Base-by-base conservation (phyloP, 495 filamentous ascomycete species). In the Penicillium dipodomyicola region DNA sequence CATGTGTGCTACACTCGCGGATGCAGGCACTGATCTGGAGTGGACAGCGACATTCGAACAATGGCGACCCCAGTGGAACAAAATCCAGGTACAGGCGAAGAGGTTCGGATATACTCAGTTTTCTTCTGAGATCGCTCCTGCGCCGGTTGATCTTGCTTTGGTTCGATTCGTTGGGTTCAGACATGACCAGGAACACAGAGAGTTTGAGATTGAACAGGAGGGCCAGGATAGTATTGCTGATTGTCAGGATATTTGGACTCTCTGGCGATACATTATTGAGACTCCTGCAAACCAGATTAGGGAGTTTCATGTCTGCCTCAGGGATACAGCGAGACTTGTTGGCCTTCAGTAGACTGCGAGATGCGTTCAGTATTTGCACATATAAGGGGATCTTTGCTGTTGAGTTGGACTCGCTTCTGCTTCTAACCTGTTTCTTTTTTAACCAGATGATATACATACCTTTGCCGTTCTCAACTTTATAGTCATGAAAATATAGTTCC, bases 1-100 rank as follows among this genome's bases (percentile, higher is more conserved):
- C 7, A 47, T 54, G 52, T 46, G 52, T 4, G 52, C 52, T 27
- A 39, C 41, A n/a, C 42, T 54, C 0, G 42, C 52, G 15, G 52
- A 45, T 10, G 15, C 41, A 15, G 42, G 20, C 10, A 27, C 22
- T 9, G 52, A 54, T 39, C 22, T 1, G 2, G 52, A 47, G 29
- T 54, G 52, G 52, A 39, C 52, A 1, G 6, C 5, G 15, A 12
- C 42, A 39, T 54, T 54, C 15, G 42, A 47, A 15, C 7, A 46
- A 15, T 54, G 20, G 30, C 52, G 41, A 14, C 32, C 42, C 7
- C 44, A 20, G n/a, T 54, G 52, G 52, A 37, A 54, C 6, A 0
- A 29, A 7, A 39, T 54, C 10, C 42, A 47, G 22, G 8, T 17
- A 2, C 19, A 54, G 9, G 9, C 47, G 14, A 35, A 27, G 20